Base-by-base conservation (phyloP, 805 yeast genomes). In the Wickerhamiella hasegawae region DNA sequence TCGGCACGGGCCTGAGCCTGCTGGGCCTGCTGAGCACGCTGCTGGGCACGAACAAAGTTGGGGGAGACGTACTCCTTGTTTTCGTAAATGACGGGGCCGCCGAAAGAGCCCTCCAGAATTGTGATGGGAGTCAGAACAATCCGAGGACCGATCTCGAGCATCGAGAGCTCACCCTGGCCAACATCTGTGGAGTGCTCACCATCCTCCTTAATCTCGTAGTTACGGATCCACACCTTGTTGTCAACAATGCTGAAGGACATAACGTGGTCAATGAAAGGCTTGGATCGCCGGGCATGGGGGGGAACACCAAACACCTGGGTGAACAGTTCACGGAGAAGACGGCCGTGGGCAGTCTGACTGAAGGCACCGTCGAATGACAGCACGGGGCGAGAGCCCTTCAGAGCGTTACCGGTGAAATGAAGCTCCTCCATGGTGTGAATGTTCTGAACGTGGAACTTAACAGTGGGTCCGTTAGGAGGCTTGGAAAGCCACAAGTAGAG, bases 381-480 rank as follows among this genome's bases (percentile, higher is more conserved):
- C 27, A 90, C 59, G 4, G 98, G 98, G 56, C 98, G 73, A 12
- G 96, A 83, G 4, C 98, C 98, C 57, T 78, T 82, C 44, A 90
- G 64, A 53, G 95, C 83, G 62, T 90, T 90, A 34, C 98, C 98
- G 10, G 94, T 84, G 62, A 90, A 90, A 55, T 90, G 85, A 44
- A 90, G 66, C 59, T 90, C 98, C 52, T 85, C 94, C 66, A 84
- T 72, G 23, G 97, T 90, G 58, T 90, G 97, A 60, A 90, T 66
- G 59, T 90, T 90, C 60, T 87, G 95, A 40, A 90, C 69, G 54
- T 78, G 90, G 58, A 90, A 87, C 59, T 90, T 90, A 50, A 81
- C 63, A 18, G 96, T 87, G 40, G 98, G 98, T 1, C 98, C 98
- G 55, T 90, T 87, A 29, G 98, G 98, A 20, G 97, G 90, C 59